Conservation (phyloP, 352 stramenopile species). For the Peronospora tabacina region DNA sequence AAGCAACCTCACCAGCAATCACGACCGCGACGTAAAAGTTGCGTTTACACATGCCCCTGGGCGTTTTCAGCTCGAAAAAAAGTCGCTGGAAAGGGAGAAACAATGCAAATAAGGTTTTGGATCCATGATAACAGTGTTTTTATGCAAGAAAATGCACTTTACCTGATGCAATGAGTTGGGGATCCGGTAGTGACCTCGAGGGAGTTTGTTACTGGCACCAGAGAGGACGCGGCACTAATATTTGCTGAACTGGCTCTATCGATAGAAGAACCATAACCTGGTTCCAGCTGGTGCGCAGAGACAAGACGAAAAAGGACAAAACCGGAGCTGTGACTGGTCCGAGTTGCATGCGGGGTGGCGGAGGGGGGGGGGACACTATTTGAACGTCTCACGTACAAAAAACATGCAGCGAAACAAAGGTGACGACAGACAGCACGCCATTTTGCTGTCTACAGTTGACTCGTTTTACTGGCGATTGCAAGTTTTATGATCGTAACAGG, state of each 20-base stretch:
- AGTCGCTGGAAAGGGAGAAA: neutral
- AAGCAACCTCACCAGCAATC: slow-evolving; percentile 18
- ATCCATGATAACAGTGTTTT: neutral
- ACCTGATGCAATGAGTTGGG: slow-evolving; percentile 2
- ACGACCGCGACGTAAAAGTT: slow-evolving; percentile 23
- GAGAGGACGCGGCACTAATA: slow-evolving; percentile 1
- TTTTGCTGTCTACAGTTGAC: no score
- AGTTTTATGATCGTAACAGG: no score
- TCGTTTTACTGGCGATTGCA: no score
- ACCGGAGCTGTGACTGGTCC: neutral
- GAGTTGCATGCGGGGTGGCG: no score
- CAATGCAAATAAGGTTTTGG: neutral
- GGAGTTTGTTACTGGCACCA: slow-evolving; percentile 12
- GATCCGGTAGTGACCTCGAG: neutral
- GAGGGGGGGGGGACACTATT: no score
- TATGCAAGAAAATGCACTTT: neutral
- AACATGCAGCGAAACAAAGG: no score
- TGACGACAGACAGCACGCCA: no score
- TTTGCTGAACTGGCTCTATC: slow-evolving; percentile 20
- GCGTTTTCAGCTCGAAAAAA: no score
- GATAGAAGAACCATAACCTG: neutral
- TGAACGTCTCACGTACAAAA: no score
- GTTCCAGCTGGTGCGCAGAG: slow-evolving; percentile 7
- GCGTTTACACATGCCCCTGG: slow-evolving; percentile 13
- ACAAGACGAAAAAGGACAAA: neutral